Conservation (phyloP, 139 green algal species). For the Nannochloris sp. region DNA sequence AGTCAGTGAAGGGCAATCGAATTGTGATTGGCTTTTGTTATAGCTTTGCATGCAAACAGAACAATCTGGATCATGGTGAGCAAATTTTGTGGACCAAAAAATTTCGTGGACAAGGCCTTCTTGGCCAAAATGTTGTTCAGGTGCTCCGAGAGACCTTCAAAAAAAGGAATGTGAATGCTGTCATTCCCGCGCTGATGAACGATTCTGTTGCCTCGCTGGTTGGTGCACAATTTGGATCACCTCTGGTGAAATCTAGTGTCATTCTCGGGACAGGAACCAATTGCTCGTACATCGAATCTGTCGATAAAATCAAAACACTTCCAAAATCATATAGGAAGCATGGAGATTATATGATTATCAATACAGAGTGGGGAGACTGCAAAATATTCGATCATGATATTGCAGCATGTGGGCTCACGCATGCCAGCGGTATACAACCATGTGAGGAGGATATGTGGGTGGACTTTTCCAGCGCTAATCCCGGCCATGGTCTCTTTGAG, state of each 20-base stretch:
- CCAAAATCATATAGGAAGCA: not conserved
- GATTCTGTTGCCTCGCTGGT: conserved; percentile 70
- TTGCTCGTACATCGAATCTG: conserved; percentile 61
- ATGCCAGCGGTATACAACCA: conserved; percentile 26
- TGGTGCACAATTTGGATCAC: conserved; percentile 49
- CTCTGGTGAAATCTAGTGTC: conserved; percentile 48
- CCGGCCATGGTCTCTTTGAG: conserved; percentile 64
- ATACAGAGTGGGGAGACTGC: conserved; percentile 82
- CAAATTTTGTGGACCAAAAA: conserved; percentile 87
- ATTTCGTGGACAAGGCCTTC: conserved; percentile 28
- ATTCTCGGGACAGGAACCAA: conserved; percentile 87
- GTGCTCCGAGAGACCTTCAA: conserved; percentile 32
- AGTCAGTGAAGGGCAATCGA: not conserved
- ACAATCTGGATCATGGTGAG: conserved; percentile 52
- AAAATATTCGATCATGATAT: not conserved
- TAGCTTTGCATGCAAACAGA: conserved; percentile 78
- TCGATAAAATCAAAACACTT: conserved; percentile 6
- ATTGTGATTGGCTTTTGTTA: conserved; percentile 85
- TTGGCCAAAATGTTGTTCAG: conserved; percentile 44
- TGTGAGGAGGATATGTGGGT: conserved; percentile 58
- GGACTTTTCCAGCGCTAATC: conserved; percentile 43
- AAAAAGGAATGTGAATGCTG: conserved; percentile 18
- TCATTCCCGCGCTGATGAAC: conserved; percentile 61
- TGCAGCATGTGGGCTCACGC: too few relatives aligned
- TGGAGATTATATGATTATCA: conserved; percentile 42